A percentile compares a stretch with the other conserved stretches of the same genome.
phyloP scores from a whole-genome alignment of 2,329 filamentous ascomycete species.

The Pezicula radicicola region DNA sequence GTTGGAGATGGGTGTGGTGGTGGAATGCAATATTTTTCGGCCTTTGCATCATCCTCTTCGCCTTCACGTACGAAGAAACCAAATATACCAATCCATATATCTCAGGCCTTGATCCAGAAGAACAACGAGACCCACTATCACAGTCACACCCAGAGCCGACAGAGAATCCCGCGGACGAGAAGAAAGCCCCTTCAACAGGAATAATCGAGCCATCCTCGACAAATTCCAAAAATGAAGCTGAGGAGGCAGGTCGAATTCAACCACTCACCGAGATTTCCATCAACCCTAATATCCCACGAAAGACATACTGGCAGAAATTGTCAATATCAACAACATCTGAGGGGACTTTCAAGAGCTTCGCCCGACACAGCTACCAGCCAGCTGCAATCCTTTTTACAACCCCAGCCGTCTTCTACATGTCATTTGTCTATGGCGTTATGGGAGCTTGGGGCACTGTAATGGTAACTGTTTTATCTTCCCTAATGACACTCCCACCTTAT shows the following conservation, averaged over 20 bases:
- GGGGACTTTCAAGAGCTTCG: slow-evolving; percentile 26
- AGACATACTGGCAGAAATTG: slow-evolving; percentile 41
- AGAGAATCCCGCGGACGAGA: not conserved
- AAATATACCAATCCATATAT: slow-evolving; percentile 20
- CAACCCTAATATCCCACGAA: slow-evolving; percentile 29
- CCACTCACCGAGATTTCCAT: not conserved
- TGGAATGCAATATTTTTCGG: slow-evolving; percentile 39
- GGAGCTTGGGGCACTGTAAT: slow-evolving; percentile 36
- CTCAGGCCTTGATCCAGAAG: not conserved
- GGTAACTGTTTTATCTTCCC: slow-evolving; percentile 31
- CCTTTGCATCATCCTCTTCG: slow-evolving; percentile 33
- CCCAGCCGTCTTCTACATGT: slow-evolving; percentile 35
- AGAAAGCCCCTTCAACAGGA: not conserved
- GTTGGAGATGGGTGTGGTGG: slow-evolving; percentile 50
- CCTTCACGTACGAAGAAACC: slow-evolving; percentile 43
- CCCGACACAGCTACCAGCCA: slow-evolving; percentile 33
- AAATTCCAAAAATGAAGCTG: not conserved
- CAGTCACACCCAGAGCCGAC: not conserved
- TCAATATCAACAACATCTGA: slow-evolving; percentile 24
- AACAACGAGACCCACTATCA: not conserved
- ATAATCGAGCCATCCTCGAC: no score
- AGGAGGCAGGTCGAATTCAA: not conserved
- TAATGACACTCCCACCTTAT: slow-evolving; percentile 35
- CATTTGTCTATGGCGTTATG: slow-evolving; percentile 33
- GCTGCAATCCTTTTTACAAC: slow-evolving; percentile 33